Evolutionary conservation across 108 stramenopile genomes (phyloP), one percentile per base, ranked within the genome.

Genomic region (Mediolabrus comicus): DNA sequence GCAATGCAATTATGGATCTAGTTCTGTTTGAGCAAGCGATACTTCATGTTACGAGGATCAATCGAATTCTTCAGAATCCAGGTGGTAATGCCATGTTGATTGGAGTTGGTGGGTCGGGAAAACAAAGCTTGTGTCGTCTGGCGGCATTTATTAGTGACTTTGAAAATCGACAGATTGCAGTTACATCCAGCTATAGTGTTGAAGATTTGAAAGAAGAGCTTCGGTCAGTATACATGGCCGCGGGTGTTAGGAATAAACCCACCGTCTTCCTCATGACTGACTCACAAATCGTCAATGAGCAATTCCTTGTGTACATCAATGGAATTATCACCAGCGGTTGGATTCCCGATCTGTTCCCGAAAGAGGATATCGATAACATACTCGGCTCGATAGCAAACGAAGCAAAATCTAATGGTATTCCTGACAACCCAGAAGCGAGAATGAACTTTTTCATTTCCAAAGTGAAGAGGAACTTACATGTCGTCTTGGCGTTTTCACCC

Each of bases 1-100:
- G 69, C 69, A 89, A 92, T 66, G 74, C 90, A 41, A 93, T 94
- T 60, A 96, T 96, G 95, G 88, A 92, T 51, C 83, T 96, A 17
- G 95, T 96, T 4, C 85, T 96, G 7, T 96, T 96, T 41, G 86
- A 93, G 52, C 83, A 91, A 41, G 95, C 95, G 52, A 90, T 95
- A 68, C 82, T 84, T 64, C 95, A 96, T 68, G 72, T 96, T 22
- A 77, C 91, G 8, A 83, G 95, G 32, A 96, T 96, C 62, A 77
- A 80, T 41, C 77, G 95, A 17, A 94, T 96, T 68, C 89, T 96
- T 49, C 77, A 87, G 34, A 86, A 92, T 67, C 91, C 95, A 2
- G 82, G 84, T 30, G 95, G 95, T 12, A 87, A 94, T 64, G 94
- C 92, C 22, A 92, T 96, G 88, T 83, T 96, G 30, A 84, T 96